Conservation (phyloP, 352 stramenopile species). For the Phytophthora lateralis region DNA sequence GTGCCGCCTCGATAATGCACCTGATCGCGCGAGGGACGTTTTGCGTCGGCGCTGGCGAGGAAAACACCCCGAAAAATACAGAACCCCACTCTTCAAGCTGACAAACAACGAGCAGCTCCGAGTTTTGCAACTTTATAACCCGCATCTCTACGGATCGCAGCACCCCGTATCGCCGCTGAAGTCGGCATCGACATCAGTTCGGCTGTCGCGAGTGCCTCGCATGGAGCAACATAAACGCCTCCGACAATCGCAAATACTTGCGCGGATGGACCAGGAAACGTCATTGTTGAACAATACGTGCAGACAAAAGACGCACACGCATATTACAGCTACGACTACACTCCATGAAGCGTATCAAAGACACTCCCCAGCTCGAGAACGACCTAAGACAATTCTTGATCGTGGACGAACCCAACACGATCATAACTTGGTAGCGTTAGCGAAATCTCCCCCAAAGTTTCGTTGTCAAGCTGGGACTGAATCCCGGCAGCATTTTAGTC, state of each 20-base stretch:
- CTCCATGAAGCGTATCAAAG: constrained; percentile 33
- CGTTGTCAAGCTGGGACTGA: constrained; percentile 8
- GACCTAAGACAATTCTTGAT: constrained; percentile 11
- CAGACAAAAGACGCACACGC: constrained; percentile 22
- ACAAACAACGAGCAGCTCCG: constrained; percentile 52
- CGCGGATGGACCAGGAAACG: constrained; percentile 27
- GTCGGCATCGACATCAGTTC: constrained; percentile 18
- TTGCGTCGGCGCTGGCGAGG: constrained; percentile 42
- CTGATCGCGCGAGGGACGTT: constrained; percentile 28
- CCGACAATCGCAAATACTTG: constrained; percentile 27
- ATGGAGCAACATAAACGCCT: constrained; percentile 33
- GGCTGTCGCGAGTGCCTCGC: constrained; percentile 21
- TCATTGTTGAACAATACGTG: constrained; percentile 26
- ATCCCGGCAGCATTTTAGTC: not conserved
- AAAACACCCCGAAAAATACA: constrained; percentile 29
- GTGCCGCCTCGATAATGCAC: constrained; percentile 32
- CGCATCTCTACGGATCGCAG: constrained; percentile 47
- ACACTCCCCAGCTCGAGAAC: constrained; percentile 10
- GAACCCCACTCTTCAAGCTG: constrained; percentile 30
- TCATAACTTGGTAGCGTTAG: constrained; percentile 2
- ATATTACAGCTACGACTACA: constrained; percentile 4
- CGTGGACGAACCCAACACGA: constrained; percentile 13
- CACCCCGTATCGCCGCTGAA: constrained; percentile 15
- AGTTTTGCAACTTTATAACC: constrained; percentile 70
- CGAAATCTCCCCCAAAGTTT: constrained; percentile 17